Base-by-base conservation (phyloP, 139 green algal species). In the Penium margaritaceum region DNA sequence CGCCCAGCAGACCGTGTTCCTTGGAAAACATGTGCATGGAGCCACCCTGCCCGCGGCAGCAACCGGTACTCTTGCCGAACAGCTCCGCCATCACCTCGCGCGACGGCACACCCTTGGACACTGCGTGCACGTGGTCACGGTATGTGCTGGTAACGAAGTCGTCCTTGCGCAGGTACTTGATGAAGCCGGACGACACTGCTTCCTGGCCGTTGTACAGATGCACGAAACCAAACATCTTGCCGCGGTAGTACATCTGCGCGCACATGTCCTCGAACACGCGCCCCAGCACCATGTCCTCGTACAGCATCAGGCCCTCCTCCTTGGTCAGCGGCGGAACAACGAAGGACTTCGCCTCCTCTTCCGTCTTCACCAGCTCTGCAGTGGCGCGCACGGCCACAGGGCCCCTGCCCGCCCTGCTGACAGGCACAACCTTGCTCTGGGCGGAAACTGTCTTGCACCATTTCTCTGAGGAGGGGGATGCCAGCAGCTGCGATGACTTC, bases 241-340 rank as follows among this genome's bases (percentile, higher is more conserved):
- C 80, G 57, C 93, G 85, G 85, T 98, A 98, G 85, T 98, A 98
- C 93, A 98, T 98, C 74, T 90, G 88, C 7, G 93, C 93, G 81
- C 93, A 98, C 90, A 96, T 96, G 68, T 98, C 93, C 85, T 98
- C 93, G 67, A 98, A 98, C 70, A 95, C 90, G 27, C 93, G 88
- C 2, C 93, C 93, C 60, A 97, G 83, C 14, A 76, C 44, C 63
- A 90, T 81, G 67, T 85, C 79, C 65, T 82, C 79, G 66, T 85
- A 85, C 39, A 85, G 35, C 44, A 76, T 76, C 32, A 85, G 47
- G 37, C 36, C 66, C 4, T 63, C 66, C 21, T 63, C 66, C n/a
- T n/a, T n/a, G n/a, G n/a, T n/a, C n/a, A n/a, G n/a, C n/a, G n/a
- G n/a, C n/a, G n/a, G n/a, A n/a, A n/a, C n/a, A n/a, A n/a, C n/a